Evolutionary conservation across 805 yeast species (phyloP), one percentile per base, ranked within the genome.

Genomic region (Pichia ethanolica): DNA sequence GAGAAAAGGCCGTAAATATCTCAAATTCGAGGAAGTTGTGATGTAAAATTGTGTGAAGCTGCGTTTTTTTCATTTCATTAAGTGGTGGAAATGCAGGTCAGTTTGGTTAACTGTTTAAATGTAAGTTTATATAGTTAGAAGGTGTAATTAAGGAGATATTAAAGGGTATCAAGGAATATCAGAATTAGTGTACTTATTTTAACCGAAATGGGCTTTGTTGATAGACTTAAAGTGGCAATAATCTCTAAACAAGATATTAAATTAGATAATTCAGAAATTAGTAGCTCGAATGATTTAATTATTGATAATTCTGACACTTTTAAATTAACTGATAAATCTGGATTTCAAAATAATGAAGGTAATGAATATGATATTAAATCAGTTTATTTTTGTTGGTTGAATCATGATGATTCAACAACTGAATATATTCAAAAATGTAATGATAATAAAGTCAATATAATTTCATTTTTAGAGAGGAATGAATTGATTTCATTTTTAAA

Each of bases 391-490:
- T 85, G 93, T 55, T 91, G 95, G 93, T 55, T 81, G 30, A 81
- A 81, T 54, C 81, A 77, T 51, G 87, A 86, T 48, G 73, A 86
- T 30, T 77, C 83, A 38, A 83, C 89, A 42, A 83, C 96, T 11
- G 95, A 88, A 48, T 90, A 91, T 63, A 77, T 89, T 52, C 75
- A 81, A 10, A 82, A 78, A 37, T 87, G 96, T 55, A 83, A 80
- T 58, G 75, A 74, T 45, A 69, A 75, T 38, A 74, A 78, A 3
- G 74, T 91, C 35, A 73, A 80, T 3, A 87, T 87, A 54, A 77
- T 91, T 62, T 81, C 87, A 50, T 90, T 91, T 61, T 67, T 87
- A 62, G 95, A 89, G 59, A 82, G 95, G 67, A 82, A 89, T 8
- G 96, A 91, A 62, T 74, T 91, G 53, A 74, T 84, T 48, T 77